Evolutionary conservation across 441 rosid species (phyloP), one percentile per base, ranked within the genome.

Genomic region (Mallotus japonicus): DNA sequence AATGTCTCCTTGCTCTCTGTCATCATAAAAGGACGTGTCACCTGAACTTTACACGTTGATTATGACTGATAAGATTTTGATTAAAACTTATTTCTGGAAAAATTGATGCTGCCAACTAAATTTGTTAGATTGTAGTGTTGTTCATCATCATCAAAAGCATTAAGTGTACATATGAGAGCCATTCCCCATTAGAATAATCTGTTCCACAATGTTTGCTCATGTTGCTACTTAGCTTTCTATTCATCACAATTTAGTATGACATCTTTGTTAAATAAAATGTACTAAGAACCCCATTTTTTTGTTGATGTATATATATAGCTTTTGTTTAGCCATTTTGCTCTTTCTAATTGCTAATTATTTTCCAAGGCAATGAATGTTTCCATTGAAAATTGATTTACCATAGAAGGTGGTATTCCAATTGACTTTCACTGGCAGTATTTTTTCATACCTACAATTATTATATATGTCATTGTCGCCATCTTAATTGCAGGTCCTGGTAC

Each of bases 401-500:
- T 68, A 51, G 13, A 32, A 47, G 12, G 54, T 22, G 6, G 49
- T 34, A 44, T 54, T 42, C 47, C 32, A 60, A 20, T 19, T 72
- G 72, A 47, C 16, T 75, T 56, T 32, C 17, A 28, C 50, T 61
- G 64, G 51, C 59, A 19, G 16, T 37, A 54, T n/a, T 50, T 49
- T 37, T 60, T 34, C 12, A 62, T 46, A 12, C 17, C 19, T n/a
- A 32, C 19, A 17, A 53, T 12, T 80, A 44, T 72, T 46, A 37
- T 57, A 42, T 70, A 13, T 60, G 28, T 28, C 70, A 67, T 53
- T 79, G 3, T 70, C 65, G 57, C 42, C 50, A 17, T 82, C 75
- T 71, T 86, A 71, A 56, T 40, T 65, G 64, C 73, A 77, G 76
- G 59, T 55, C 60, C 53, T 10, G 76, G 70, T 80, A 46, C 65